Evolutionary conservation across 306 rosid genomes (phyloP), one percentile per base, ranked within the genome.

Genomic region (Medicago lupulina): DNA sequence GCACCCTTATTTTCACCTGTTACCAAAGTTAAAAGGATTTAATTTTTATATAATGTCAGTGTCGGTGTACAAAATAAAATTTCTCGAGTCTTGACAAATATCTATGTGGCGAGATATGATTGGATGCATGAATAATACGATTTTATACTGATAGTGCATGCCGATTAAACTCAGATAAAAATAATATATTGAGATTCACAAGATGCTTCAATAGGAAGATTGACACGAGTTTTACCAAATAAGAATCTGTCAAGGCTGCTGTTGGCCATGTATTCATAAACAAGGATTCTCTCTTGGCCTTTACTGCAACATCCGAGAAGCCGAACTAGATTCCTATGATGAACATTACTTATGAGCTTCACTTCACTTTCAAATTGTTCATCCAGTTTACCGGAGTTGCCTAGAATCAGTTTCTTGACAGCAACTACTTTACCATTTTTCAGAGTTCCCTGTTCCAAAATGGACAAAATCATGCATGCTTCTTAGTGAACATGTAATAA

Each of bases 281-380:
- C 89, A 60, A 91, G 97, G 76, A 91, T 88, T 76, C 88, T 81
- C 21, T 89, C 89, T 47, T 67, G 86, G 28, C 91, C 97, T 75
- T 86, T 84, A 65, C 71, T 83, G 57, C 90, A 87, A 60, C 92
- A 89, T 49, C 97, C 97, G 23, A 91, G 89, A 62, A 91, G 94
- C 16, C 92, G 81, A 71, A 87, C 84, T 0, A 91, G 84, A 76
- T 91, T 89, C 39, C 90, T 71, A 34, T 91, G 97, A 80, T 89
- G 94, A 66, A 87, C 94, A 58, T 91, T 89, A 8, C 94, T 84
- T 73, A 91, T 91, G 25, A 89, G 89, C 84, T 74, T 89, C 10
- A 89, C 92, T 75, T 91, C 97, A 76, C 88, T 86, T 67, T 83
- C 85, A 46, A 91, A 91, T 49, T 79, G 77, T 2, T 80, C 83